These are phyloP conservation scores for Fusarium poae DNA, from an alignment of 2,329 filamentous ascomycete species.

Conservation along the genomic window DNA sequence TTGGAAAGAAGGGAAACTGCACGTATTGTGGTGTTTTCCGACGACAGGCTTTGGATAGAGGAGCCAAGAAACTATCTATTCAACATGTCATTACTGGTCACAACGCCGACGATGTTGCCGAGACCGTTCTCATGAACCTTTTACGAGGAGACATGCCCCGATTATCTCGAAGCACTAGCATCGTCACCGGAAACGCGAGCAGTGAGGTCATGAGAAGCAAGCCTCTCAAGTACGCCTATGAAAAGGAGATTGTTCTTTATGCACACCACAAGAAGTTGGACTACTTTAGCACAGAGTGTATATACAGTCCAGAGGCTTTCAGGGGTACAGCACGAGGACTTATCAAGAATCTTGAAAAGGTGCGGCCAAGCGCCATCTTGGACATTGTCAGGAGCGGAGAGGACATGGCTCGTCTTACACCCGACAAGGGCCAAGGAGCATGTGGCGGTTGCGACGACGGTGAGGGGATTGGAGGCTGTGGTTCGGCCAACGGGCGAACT, in stretches of 20 bases:
- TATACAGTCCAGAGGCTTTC: constrained; percentile 98
- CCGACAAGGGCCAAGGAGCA: constrained; percentile 54
- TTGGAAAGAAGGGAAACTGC: constrained; percentile 98
- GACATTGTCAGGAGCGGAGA: constrained; percentile 96
- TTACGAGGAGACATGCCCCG: constrained; percentile 90
- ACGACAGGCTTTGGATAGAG: constrained; percentile 91
- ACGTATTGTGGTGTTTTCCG: constrained; percentile 98
- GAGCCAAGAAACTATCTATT: constrained; percentile 87
- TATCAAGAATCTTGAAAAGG: constrained; percentile 95
- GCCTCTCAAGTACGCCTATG: constrained; percentile 97
- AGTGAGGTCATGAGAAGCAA: constrained; percentile 96
- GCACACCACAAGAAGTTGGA: constrained; percentile 96
- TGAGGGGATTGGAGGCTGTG: constrained; percentile 75
- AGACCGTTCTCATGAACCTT: constrained; percentile 98
- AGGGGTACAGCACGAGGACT: constrained; percentile 89
- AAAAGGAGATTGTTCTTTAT: constrained; percentile 98
- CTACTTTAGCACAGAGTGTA: constrained; percentile 98
- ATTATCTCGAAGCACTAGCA: constrained; percentile 88
- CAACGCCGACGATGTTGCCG: constrained; percentile 96
- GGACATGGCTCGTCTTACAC: constrained; percentile 87
- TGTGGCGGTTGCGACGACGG: constrained; percentile 56
- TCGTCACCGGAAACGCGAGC: constrained; percentile 81
- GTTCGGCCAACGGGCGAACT: constrained; percentile 71
- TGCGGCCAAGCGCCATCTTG: constrained; percentile 92
- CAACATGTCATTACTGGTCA: constrained; percentile 96